Conservation (phyloP, 139 green algal genomes). For the Asterochloris sp. region DNA sequence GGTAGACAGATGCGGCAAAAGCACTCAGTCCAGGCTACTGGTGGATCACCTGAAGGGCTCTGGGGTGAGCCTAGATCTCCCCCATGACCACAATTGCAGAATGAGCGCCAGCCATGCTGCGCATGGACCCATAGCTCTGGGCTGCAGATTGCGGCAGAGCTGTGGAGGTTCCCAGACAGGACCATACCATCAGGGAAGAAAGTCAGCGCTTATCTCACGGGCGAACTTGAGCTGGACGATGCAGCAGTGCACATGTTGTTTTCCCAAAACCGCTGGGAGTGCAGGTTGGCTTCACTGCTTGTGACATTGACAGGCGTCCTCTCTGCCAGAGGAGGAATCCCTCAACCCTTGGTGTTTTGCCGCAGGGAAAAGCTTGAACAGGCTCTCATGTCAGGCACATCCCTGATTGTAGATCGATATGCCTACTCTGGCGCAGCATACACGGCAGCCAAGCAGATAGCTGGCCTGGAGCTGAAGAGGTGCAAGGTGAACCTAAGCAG, state of each 20-base stretch:
- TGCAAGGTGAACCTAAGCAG: conserved; percentile 45
- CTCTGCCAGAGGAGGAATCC: not conserved
- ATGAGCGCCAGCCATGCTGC: not conserved
- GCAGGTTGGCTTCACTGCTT: conserved; percentile 44
- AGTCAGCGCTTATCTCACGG: conserved; percentile 87
- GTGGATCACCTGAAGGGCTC: conserved; percentile 57
- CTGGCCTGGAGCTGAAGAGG: conserved; percentile 68
- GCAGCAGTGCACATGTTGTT: conserved; percentile 89
- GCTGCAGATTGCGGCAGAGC: conserved; percentile 55
- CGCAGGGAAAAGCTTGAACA: conserved; percentile 53
- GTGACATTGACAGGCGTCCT: not conserved
- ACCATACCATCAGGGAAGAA: conserved; percentile 75
- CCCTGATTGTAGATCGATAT: conserved; percentile 94
- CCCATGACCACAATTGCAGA: not conserved
- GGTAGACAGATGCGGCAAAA: conserved; percentile 92
- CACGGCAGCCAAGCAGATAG: conserved; percentile 77
- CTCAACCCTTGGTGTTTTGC: not conserved
- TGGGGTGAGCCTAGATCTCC: conserved; percentile 35
- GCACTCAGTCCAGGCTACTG: conserved; percentile 80
- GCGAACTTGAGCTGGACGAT: conserved; percentile 67
- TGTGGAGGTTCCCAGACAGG: conserved; percentile 92
- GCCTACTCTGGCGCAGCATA: conserved; percentile 89
- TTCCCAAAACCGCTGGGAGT: conserved; percentile 91
- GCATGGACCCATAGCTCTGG: too few species aligned
- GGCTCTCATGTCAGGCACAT: conserved; percentile 67